Evolutionary conservation across 495 filamentous ascomycete genomes (phyloP), one percentile per base, ranked within the genome.

Genomic region (Clohesyomyces aquaticus): DNA sequence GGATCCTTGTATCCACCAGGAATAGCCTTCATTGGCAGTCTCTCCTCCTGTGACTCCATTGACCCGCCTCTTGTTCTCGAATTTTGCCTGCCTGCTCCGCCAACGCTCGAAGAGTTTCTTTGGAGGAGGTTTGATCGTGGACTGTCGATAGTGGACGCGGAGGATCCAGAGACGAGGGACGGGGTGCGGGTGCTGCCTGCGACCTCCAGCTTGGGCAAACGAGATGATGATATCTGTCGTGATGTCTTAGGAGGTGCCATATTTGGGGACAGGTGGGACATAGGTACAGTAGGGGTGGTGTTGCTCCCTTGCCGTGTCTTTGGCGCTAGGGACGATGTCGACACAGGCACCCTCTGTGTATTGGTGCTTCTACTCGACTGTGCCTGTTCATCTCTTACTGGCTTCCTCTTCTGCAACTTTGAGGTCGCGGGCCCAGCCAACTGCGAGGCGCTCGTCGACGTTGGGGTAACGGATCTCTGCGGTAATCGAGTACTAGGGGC

Each of bases 141-240:
- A 50, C 72, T 78, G 28, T 75, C 74, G 46, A 65, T 49, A 4
- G 73, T 78, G 10, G 76, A 77, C 14, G 62, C 66, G 19, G 75
- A 75, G 0, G 75, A 74, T 12, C 75, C 75, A 23, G 75, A 77
- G 16, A 72, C 71, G 10, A 76, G 70, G 1, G 76, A 78, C 23
- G 76, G 74, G 3, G 76, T 76, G 10, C 70, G 71, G 10, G 66
- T 65, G 43, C 28, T 61, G 57, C 53, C 46, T 14, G 45, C n/a
- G 14, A 57, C 50, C 18, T 71, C 69, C 25, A 67, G 65, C 56
- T 65, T 67, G n/a, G 62, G 61, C 9, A 66, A 47, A 29, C 68
- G 69, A 22, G 71, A 68, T 19, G 67, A 63, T 29, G 68, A 48
- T 23, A 47, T 35, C 49, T 64, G 61, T 26, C 23, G 43, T 14